phyloP scores from a whole-genome alignment of 257 asterid genomes.

The Solanum pinnatisectum region DNA sequence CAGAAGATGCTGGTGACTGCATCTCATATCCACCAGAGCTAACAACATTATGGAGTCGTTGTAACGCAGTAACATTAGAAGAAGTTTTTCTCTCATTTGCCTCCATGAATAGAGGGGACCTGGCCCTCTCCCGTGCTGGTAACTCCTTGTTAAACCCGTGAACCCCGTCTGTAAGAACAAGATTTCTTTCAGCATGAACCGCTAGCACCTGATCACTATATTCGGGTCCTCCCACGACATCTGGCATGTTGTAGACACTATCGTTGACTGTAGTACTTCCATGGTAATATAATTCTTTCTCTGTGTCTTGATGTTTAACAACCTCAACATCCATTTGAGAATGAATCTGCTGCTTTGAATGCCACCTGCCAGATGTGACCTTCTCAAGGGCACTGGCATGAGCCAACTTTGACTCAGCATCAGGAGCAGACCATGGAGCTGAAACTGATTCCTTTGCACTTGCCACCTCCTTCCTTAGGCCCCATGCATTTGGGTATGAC shows the following conservation, averaged over 20 bases:
- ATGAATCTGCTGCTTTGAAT: constrained; percentile 43
- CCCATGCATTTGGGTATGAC: constrained; percentile 79
- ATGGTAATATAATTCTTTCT: constrained; percentile 21
- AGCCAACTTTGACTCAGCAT: constrained; percentile 63
- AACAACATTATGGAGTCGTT: constrained; percentile 11
- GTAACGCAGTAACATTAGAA: constrained; percentile 22
- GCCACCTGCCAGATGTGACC: constrained; percentile 94
- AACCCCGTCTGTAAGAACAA: constrained; percentile 36
- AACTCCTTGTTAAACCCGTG: constrained; percentile 29
- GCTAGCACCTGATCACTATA: constrained; percentile 21
- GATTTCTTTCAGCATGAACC: constrained; percentile 44
- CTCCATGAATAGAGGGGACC: constrained; percentile 26
- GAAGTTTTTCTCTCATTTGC: constrained; percentile 29
- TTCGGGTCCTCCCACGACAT: constrained; percentile 20
- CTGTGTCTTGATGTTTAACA: constrained; percentile 25
- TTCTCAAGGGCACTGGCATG: constrained; percentile 94
- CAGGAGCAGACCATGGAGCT: constrained; percentile 66
- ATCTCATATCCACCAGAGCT: constrained; percentile 30
- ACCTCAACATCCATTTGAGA: constrained; percentile 39
- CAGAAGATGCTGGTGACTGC: constrained; percentile 36
- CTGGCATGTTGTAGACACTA: constrained; percentile 22
- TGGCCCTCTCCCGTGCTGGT: constrained; percentile 34
- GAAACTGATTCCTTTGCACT: constrained; percentile 42
- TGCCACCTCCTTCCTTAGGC: constrained; percentile 52
- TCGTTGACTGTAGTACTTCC: constrained; percentile 12